Percentiles rank a stretch among this genome's conserved stretches.
phyloP scores from a whole-genome alignment of 495 filamentous ascomycete species.

The Aspergillus taichungensis region DNA sequence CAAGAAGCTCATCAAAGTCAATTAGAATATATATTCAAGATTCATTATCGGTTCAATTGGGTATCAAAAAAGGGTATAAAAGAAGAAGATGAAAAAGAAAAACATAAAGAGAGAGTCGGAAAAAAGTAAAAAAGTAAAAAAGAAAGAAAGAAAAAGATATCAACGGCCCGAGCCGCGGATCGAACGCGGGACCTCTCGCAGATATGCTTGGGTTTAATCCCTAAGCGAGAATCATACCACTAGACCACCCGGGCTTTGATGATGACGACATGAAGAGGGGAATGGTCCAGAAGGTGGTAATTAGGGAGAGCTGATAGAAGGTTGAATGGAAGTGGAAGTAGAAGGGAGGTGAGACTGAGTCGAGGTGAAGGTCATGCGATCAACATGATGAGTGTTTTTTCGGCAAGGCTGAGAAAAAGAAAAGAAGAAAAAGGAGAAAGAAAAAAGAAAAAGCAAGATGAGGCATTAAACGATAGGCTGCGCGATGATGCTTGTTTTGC shows the following conservation, averaged over 20 bases:
- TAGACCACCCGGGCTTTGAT: conserved; percentile 13
- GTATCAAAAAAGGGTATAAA: background rate
- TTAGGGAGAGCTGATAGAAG: too few species aligned
- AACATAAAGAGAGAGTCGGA: background rate
- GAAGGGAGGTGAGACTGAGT: too few species aligned
- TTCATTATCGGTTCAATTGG: background rate
- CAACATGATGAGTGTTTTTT: too few species aligned
- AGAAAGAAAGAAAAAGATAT: conserved; percentile 9
- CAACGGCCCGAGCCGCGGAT: conserved; percentile 30
- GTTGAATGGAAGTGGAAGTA: too few species aligned
- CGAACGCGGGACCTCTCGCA: conserved; percentile 39
- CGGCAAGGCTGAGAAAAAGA: too few species aligned
- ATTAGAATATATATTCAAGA: background rate
- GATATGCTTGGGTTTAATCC: conserved; percentile 16
- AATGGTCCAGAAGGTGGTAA: background rate
- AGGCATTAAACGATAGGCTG: background rate
- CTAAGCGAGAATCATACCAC: conserved; percentile 37
- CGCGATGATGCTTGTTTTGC: background rate
- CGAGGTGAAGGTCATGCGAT: too few species aligned
- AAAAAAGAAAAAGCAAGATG: too few species aligned
- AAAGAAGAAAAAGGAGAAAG: too few species aligned
- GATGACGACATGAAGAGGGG: background rate
- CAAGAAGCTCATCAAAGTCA: background rate
- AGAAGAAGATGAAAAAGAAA: background rate
- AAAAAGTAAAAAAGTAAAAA: conserved; percentile 2